Base-by-base conservation (phyloP, 116 monocot species). In the Phalaenopsis hybrid region DNA sequence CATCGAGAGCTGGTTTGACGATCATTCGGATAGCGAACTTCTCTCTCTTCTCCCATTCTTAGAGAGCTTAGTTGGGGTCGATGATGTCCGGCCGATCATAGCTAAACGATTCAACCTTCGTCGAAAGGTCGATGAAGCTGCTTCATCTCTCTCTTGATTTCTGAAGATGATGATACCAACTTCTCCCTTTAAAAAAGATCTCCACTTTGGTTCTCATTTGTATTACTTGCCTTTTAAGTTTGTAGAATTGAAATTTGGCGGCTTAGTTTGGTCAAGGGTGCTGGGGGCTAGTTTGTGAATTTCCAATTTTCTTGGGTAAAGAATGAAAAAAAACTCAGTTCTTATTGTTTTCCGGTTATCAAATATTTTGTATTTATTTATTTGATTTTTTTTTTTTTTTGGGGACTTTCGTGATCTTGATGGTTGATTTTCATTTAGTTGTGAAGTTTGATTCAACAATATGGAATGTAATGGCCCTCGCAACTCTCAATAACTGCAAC, bases 1-100 rank as follows among this genome's bases (percentile, higher is more conserved):
- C 0, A 99, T 99, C 21, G 99, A 95, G 74, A 99, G 99, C 87
- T 99, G 99, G 99, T 99, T 95, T 45, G 95, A 99, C 48, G 95
- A 99, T 80, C 87, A 87, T 0, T 89, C 89, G 6, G 99, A 99
- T 83, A 72, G 74, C 16, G 95, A 88, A 75, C 79, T 99, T 83
- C 78, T 90, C 33, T 83, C 79, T 4, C 68, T 99, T 44, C 89
- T 99, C 65, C 99, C 99, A 8, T 99, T 99, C 78, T 88, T 99
- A 80, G 95, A 99, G 85, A 92, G 91, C 76, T 83, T 99, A 84
- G 91, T 85, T 67, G 94, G 91, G 0, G 89, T 88, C 11, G 89
- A 92, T 4, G 99, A 99, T 85, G 99, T 99, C 10, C 88, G 99
- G 57, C 99, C 99, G 43, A 48, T 94, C 25, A 99, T 99, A 63